Conservation (phyloP, 345 rosid species). For the Turritis glabra region DNA sequence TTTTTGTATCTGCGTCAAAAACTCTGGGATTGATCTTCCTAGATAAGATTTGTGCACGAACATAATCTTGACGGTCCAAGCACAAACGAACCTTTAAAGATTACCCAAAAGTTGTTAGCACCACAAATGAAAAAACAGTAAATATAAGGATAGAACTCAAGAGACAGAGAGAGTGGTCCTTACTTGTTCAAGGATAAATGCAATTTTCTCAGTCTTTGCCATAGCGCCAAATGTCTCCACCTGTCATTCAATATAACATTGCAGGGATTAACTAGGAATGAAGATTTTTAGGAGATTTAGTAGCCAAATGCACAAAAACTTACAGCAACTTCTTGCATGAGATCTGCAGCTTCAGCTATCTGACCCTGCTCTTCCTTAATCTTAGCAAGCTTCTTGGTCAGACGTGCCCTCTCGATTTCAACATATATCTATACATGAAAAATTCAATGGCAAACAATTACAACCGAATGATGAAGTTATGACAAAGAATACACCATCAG, state of each 20-base stretch:
- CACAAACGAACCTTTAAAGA: slow-evolving; percentile 81
- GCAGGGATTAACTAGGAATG: slow-evolving; percentile 8
- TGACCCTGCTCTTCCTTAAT: slow-evolving; percentile 95
- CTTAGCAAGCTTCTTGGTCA: slow-evolving; percentile 93
- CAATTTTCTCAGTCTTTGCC: slow-evolving; percentile 99
- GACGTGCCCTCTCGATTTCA: slow-evolving; percentile 94
- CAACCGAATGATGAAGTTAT: neutral
- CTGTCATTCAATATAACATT: slow-evolving; percentile 43
- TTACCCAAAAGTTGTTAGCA: slow-evolving; percentile 15
- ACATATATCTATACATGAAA: slow-evolving; percentile 73
- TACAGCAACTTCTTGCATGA: slow-evolving; percentile 99
- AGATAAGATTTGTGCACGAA: slow-evolving; percentile 96
- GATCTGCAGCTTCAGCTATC: slow-evolving; percentile 98
- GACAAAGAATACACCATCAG: neutral
- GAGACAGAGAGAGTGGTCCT: too few relatives aligned
- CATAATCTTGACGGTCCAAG: slow-evolving; percentile 91
- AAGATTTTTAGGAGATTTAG: neutral
- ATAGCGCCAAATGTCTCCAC: slow-evolving; percentile 99
- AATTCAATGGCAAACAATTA: neutral
- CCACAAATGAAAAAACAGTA: neutral
- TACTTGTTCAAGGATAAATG: slow-evolving; percentile 98
- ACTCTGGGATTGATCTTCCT: slow-evolving; percentile 94
- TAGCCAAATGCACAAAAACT: slow-evolving; percentile 32
- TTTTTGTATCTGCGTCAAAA: slow-evolving; percentile 70
- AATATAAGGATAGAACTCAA: too few relatives aligned